Percentiles rank a stretch among this genome's conserved stretches.
Evolutionary conservation across 2,329 filamentous ascomycete species (phyloP).

Genomic region (Calonectria naviculata): DNA sequence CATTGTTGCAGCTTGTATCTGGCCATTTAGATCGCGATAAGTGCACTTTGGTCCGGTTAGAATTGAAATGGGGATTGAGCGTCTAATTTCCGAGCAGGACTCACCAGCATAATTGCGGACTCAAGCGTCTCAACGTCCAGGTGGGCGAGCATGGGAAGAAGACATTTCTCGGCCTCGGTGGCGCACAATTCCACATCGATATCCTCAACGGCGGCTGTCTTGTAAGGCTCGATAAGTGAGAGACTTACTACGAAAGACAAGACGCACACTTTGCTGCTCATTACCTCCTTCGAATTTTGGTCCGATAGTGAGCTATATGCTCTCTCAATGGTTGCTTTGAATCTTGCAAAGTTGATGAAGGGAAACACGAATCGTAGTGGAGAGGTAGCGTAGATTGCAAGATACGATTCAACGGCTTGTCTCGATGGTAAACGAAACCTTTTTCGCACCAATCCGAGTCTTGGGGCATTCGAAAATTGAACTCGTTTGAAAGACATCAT

Average conservation of each 20-base stretch:
- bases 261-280: neutral
- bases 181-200: neutral
- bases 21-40: neutral
- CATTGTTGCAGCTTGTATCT: neutral
- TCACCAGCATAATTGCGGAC: neutral
- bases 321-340: neutral
- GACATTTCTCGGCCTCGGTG: neutral
- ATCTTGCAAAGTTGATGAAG: neutral
- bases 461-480: neutral
- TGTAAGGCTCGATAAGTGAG: neutral
- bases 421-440: neutral
- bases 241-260: neutral
- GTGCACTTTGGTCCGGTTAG: neutral
- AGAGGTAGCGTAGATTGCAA: neutral
- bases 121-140: neutral
- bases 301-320: neutral
- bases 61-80: too few relatives aligned
- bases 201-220: neutral
- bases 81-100: too few relatives aligned
- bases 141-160: neutral
- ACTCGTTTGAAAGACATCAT: neutral
- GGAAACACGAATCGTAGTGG: neutral
- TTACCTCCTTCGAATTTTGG: neutral
- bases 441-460: neutral
- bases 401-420: neutral